Evolutionary conservation across 495 filamentous ascomycete genomes (phyloP), one percentile per base, ranked within the genome.

Genomic region (Mytilinidion resinicola): DNA sequence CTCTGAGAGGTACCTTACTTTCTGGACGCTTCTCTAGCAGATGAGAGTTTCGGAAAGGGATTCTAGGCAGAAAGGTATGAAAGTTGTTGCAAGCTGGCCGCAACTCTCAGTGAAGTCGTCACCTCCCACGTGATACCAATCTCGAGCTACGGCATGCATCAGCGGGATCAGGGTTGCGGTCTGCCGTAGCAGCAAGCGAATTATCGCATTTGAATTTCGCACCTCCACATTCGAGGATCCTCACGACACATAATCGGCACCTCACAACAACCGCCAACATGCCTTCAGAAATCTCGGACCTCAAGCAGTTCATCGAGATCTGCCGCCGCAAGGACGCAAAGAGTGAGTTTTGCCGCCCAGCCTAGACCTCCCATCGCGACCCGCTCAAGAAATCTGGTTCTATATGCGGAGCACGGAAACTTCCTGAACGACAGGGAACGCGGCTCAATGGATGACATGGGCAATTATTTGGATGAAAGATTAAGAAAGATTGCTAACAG

Each of bases 291-390:
- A 85, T 97, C 76, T 87, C 86, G 71, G 95, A 97, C 71, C 96
- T 99, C 86, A 99, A 97, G 89, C 79, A 96, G 81, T 99, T 99
- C 87, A 95, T 99, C 78, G 95, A 99, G 88, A 92, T 97, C 81
- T 96, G 89, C 87, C 85, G 91, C 77, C 88, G 93, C 71, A 93
- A 93, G 78, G 93, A 99, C 83, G 93, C 95, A 71, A 91, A 88
- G 70, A 95, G 91, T 96, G 67, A 56, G 73, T 74, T n/a, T 43
- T 15, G 14, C 30, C 17, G 17, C 35, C 48, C 50, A 20, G 10
- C 25, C 35, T 30, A 30, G 25, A 30, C 25, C 25, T 30, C 6
- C 25, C 25, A 3, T 30, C 25, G 25, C 25, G n/a, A 9, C 52
- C 48, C 57, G n/a, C 11, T 48, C 9, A 41, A 41, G 17, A 43